These are phyloP conservation scores for Trichoderma sp. DNA, from an alignment of 2,329 filamentous ascomycete genomes.

Conservation along the genomic window DNA sequence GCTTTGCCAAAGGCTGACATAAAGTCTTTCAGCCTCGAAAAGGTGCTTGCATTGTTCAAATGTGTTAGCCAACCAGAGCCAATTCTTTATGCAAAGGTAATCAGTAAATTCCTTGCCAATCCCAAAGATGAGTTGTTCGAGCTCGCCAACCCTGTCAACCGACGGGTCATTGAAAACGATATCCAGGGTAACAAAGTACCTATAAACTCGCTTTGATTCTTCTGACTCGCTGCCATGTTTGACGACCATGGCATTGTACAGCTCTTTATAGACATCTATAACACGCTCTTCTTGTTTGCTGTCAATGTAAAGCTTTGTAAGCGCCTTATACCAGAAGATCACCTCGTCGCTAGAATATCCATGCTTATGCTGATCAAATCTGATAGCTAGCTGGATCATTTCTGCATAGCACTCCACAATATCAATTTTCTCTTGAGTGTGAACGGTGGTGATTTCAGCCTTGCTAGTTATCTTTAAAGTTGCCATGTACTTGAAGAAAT, in stretches of 20 bases:
- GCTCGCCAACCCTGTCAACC: constrained; percentile 34
- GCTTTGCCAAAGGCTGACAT: constrained; percentile 44
- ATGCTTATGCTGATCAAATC: background rate
- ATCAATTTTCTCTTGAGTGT: background rate
- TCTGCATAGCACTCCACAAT: background rate
- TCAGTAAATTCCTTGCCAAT: constrained; percentile 39
- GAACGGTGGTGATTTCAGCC: background rate
- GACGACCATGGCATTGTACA: background rate
- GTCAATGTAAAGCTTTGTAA: background rate
- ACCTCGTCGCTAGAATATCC: background rate
- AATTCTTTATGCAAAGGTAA: constrained; percentile 38
- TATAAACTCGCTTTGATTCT: constrained; percentile 34
- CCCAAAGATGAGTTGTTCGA: constrained; percentile 41
- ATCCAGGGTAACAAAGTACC: constrained; percentile 39
- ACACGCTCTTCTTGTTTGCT: background rate
- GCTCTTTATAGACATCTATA: background rate
- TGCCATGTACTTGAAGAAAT: background rate
- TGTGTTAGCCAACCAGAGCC: constrained; percentile 39
- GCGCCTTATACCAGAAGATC: background rate
- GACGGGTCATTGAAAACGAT: constrained; percentile 37
- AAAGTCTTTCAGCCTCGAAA: constrained; percentile 42
- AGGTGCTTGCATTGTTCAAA: constrained; percentile 39
- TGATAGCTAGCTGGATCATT: background rate
- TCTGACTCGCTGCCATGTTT: background rate
- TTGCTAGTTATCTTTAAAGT: background rate